Base-by-base conservation (phyloP, 768 basidiomycete species). In the Naematelia encephala region DNA sequence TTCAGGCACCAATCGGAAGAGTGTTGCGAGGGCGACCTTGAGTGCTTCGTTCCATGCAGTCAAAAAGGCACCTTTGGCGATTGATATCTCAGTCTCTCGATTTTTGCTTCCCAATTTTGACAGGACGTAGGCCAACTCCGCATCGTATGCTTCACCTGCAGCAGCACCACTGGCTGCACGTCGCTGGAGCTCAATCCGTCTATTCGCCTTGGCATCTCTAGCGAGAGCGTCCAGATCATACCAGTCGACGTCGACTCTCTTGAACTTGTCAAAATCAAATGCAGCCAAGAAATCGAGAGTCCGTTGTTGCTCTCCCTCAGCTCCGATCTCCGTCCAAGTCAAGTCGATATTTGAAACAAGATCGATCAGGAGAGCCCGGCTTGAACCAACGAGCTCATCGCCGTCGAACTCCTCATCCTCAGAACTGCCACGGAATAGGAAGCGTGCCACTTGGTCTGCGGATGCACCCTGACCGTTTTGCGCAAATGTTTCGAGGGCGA, bases 81-180 rank as follows among this genome's bases (percentile, higher is more conserved):
- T 82, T 2, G 83, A 80, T 5, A 97, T 84, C 70, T 89, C 85
- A 12, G 91, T 84, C 19, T 89, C 85, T 72, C 91, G 87, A 67
- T 97, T 97, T 76, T 92, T 91, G 54, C 87, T 82, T 0, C 85
- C 88, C 59, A 91, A 88, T 55, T 89, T 89, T 72, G 88, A 86
- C 61, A 96, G 68, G 46, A 97, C 82, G 63, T 90, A 91, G 0
- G 78, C 79, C 8, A 83, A 84, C 77, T 97, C 94, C 2, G 78
- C 77, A 45, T 81, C 81, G 26, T 91, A 80, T 55, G 86, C 85
- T 21, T 89, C 85, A 22, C 81, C 81, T 49, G 90, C 86, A 0
- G 82, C 80, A 19, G 79, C 82, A 11, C 89, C 88, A 70, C 88
- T 87, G 58, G 90, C 85, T 2, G 91, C 78, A 5, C 81, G 74